Conservation (phyloP, 768 basidiomycete genomes). For the Auricularia sp. region DNA sequence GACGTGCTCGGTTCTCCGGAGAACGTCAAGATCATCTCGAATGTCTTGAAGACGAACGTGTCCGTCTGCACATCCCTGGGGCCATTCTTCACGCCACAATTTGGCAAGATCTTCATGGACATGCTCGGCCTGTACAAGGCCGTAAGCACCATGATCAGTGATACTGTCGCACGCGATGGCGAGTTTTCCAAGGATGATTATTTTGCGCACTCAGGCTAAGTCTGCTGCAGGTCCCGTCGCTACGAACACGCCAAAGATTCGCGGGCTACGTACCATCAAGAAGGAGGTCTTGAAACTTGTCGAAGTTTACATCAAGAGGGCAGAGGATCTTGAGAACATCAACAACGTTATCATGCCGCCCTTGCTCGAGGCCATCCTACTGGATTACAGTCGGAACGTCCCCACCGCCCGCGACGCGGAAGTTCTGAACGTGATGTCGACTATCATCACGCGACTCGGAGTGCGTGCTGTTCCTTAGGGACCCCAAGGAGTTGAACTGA, state of each 20-base stretch:
- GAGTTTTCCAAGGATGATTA: background rate
- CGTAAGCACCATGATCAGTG: conserved; percentile 35
- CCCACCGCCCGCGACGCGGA: conserved; percentile 39
- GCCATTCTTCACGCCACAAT: conserved; percentile 37
- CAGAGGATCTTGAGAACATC: conserved; percentile 36
- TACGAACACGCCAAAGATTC: conserved; percentile 38
- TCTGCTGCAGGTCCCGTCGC: conserved; percentile 21
- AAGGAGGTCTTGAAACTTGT: conserved; percentile 41
- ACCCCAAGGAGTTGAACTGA: background rate
- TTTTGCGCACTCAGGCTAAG: conserved; percentile 11
- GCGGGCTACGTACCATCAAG: conserved; percentile 38
- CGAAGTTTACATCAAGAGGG: conserved; percentile 38
- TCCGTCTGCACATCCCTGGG: conserved; percentile 39
- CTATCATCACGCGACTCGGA: conserved; percentile 33
- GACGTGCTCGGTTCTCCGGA: conserved; percentile 35
- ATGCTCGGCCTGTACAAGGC: conserved; percentile 40
- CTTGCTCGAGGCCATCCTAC: conserved; percentile 36
- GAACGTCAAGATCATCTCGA: conserved; percentile 39
- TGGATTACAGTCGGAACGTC: conserved; percentile 38
- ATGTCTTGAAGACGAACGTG: conserved; percentile 43
- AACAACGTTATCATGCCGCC: conserved; percentile 35
- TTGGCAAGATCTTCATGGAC: conserved; percentile 38
- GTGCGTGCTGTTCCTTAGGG: conserved; percentile 17
- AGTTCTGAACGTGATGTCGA: conserved; percentile 37
- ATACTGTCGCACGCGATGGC: conserved; percentile 32